A percentile compares a stretch with the other conserved stretches of the same genome.
Conservation (phyloP, 2,329 filamentous ascomycete species). For the Lasiodiplodia gonubiensis region DNA sequence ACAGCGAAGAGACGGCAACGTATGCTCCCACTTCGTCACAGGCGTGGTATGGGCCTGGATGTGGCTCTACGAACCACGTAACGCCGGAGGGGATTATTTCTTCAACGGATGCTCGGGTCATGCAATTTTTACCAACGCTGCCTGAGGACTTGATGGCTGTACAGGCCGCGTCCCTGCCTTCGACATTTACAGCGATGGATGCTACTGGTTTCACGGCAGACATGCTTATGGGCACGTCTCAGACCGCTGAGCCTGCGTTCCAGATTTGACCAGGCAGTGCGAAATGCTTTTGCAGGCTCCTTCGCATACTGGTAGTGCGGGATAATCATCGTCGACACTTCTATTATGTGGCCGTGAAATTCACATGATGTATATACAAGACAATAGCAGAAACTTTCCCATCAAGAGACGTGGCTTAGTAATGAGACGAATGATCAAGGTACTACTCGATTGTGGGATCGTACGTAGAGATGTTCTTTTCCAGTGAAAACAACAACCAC, state of each 20-base stretch:
- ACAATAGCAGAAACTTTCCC: no score
- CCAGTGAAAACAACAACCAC: no score
- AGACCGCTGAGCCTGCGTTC: background rate
- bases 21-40: background rate
- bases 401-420: no score
- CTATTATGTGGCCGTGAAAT: no score
- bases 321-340: no score
- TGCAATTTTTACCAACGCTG: background rate
- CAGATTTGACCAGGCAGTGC: background rate
- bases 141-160: background rate
- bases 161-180: background rate
- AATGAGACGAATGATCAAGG: no score
- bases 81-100: background rate
- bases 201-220: background rate
- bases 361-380: no score
- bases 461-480: no score
- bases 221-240: background rate
- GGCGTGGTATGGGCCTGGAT: background rate
- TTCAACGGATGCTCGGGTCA: background rate
- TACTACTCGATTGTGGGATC: no score
- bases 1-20: fast-evolving
- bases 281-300: background rate
- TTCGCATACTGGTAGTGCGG: background rate
- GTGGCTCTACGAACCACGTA: fast-evolving
- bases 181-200: fast-evolving